Conservation (phyloP, 2,329 filamentous ascomycete species). For the Lachnellula occidentalis region DNA sequence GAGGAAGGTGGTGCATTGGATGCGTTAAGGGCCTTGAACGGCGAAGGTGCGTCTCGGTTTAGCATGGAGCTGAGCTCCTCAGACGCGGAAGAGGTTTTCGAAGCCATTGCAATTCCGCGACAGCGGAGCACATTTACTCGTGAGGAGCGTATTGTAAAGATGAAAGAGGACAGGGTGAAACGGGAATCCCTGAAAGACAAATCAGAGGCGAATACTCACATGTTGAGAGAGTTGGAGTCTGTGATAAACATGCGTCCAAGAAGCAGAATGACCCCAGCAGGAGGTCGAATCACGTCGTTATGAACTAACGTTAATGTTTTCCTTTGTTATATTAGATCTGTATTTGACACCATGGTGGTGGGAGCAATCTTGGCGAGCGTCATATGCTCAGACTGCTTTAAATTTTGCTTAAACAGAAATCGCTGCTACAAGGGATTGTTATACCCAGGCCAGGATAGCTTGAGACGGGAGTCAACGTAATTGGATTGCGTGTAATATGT, state of each 20-base stretch:
- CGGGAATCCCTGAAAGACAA: constrained; percentile 68
- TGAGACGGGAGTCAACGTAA: constrained; percentile 33
- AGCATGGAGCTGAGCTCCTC: constrained; percentile 47
- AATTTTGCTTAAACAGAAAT: neutral
- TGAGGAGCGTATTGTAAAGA: constrained; percentile 81
- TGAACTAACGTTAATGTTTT: constrained; percentile 28
- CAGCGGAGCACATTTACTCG: constrained; percentile 68
- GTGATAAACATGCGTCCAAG: constrained; percentile 62
- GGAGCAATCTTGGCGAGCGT: constrained; percentile 4
- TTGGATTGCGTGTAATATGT: neutral
- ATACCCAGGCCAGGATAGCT: neutral
- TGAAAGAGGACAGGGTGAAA: constrained; percentile 78
- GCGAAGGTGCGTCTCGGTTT: constrained; percentile 52
- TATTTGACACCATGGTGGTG: neutral
- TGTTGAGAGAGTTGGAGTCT: constrained; percentile 89
- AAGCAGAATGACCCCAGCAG: constrained; percentile 20
- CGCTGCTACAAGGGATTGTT: neutral
- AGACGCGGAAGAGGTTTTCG: constrained; percentile 77
- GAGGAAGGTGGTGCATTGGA: constrained; percentile 56
- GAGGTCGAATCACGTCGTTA: constrained; percentile 31
- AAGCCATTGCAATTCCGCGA: constrained; percentile 74
- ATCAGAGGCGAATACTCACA: constrained; percentile 75
- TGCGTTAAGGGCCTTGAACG: constrained; percentile 73
- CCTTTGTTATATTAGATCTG: constrained; percentile 5
- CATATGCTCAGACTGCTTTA: constrained; percentile 8